phyloP scores from a whole-genome alignment of 2,329 filamentous ascomycete species.

The Ceratocystis lukuohia region DNA sequence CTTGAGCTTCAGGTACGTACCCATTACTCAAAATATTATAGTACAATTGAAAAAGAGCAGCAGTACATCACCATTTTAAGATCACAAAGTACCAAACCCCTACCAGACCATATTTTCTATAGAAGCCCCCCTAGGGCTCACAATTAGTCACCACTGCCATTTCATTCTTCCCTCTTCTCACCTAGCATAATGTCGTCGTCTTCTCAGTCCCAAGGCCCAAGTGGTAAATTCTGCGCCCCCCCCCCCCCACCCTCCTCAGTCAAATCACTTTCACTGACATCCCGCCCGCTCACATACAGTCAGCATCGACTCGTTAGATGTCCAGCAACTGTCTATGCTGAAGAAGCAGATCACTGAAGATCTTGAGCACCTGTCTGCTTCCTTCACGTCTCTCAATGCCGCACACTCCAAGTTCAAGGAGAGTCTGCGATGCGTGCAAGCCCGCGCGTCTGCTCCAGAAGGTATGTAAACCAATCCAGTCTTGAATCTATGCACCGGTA shows the following conservation, averaged over 20 bases:
- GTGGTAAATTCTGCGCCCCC: conserved; percentile 3
- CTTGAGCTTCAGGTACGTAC: background rate
- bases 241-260: background rate
- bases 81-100: background rate
- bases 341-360: conserved; percentile 96
- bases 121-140: background rate
- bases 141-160: background rate
- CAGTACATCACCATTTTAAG: background rate
- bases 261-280: background rate
- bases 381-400: conserved; percentile 76
- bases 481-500: background rate
- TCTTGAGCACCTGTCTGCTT: conserved; percentile 82
- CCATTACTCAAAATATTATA: background rate
- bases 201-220: conserved; percentile 10
- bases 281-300: conserved; percentile 25
- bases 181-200: conserved; percentile 12
- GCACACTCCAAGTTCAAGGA: conserved; percentile 88
- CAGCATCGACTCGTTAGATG: conserved; percentile 60
- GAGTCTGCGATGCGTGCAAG: conserved; percentile 64
- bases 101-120: background rate
- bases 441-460: conserved; percentile 25
- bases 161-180: background rate
- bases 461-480: background rate
- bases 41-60: conserved; percentile 4
- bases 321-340: conserved; percentile 75